Base-by-base conservation (phyloP, 1,284 basidiomycete genomes). In the Dichomitus squalens region DNA sequence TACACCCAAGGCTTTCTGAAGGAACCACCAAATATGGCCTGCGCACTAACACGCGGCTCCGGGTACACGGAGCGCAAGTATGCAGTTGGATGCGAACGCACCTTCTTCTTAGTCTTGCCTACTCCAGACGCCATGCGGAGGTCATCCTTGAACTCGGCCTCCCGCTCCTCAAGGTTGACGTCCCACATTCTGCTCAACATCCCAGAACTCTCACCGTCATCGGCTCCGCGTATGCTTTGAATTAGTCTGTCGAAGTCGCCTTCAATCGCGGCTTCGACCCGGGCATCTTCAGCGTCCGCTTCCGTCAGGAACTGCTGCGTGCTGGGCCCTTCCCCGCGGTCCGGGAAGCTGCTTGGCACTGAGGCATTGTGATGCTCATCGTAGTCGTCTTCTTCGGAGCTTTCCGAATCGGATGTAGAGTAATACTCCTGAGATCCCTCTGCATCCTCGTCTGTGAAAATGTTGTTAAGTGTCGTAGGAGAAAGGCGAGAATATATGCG, bases 61-160 rank as follows among this genome's bases (percentile, higher is more conserved):
- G 38, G 7, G 8, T 4, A 14, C 18, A 21, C n/a, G n/a, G n/a
- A n/a, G 9, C 29, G 21, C 27, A 48, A 8, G 44, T 21, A 35
- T 34, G 25, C 31, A 14, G 7, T 18, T 7, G 27, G n/a, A 23
- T 31, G 39, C 20, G 18, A 11, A 55, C 72, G 36, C 44, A 79
- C 82, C 74, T 80, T 83, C 64, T 71, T 76, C 58, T 76, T 77
- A 35, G 76, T 78, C 44, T 58, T 63, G n/a, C 89, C 87, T 29
- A 91, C 80, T 3, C 88, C 88, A 31, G 87, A 86, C 12, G 87
- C 87, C 41, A 79, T 83, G 18, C 87, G 80, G 49, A 92, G 69
- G 65, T 91, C 87, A 56, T 90, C 86, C 31, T 80, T 82, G 66
- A 89, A 88, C 59, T 86, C 79, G 1, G 81, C 80, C 14, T 89